Percentiles rank a stretch among this genome's conserved stretches.
Evolutionary conservation across 768 basidiomycete genomes (phyloP).

Genomic region (Candolleomyces eurysporus): DNA sequence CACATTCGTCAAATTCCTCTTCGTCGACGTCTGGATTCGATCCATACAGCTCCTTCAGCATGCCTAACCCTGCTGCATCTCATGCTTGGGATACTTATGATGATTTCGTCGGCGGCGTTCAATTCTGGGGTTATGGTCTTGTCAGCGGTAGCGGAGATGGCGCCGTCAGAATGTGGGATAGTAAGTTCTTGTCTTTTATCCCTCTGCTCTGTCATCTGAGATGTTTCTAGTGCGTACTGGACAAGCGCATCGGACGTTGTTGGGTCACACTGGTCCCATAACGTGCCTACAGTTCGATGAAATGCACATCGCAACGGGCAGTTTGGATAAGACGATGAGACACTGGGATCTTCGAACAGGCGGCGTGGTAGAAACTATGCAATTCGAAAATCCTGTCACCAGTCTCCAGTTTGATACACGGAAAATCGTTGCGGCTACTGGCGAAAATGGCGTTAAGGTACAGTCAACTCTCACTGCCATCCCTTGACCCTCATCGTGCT

Average conservation of each 20-base stretch:
- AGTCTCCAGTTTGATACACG: conserved; percentile 92
- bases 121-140: conserved; percentile 98
- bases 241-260: conserved; percentile 88
- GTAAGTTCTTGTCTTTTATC: conserved; percentile 48
- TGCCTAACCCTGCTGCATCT: conserved; percentile 83
- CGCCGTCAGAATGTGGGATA: conserved; percentile 99
- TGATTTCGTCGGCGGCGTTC: conserved; percentile 96
- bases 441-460: conserved; percentile 93
- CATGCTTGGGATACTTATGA: conserved; percentile 95
- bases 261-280: conserved; percentile 91
- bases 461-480: conserved; percentile 11
- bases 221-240: conserved; percentile 84
- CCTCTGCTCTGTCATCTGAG: neutral
- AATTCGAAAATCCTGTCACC: conserved; percentile 89
- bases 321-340: conserved; percentile 89
- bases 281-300: conserved; percentile 98
- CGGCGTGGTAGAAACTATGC: conserved; percentile 81
- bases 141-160: conserved; percentile 98
- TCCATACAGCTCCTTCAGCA: conserved; percentile 50
- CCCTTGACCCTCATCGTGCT: neutral
- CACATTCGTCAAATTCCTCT: conserved; percentile 65
- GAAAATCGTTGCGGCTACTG: conserved; percentile 88
- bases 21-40: conserved; percentile 48
- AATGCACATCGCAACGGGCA: conserved; percentile 87
- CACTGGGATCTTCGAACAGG: conserved; percentile 98